A percentile compares a stretch with the other conserved stretches of the same genome.
These are phyloP conservation scores for Nyctanthes arbortristis DNA, from an alignment of 257 asterid genomes.

Conservation along the genomic window DNA sequence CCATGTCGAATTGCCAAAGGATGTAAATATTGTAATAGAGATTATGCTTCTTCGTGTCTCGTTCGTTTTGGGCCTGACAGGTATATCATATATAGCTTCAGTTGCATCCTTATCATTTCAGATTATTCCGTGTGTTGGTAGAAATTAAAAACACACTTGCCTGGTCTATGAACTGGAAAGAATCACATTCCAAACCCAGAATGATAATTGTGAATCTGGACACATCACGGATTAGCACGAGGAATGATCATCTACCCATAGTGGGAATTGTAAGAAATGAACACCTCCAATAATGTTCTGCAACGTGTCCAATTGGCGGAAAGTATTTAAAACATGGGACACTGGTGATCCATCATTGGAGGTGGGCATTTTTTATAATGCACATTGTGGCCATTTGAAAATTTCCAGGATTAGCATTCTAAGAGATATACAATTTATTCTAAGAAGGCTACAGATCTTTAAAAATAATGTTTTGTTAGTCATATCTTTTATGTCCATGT, in stretches of 20 bases:
- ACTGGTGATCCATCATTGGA: too few relatives aligned
- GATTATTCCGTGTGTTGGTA: conserved; percentile 12
- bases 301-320: too few relatives aligned
- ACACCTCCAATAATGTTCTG: too few relatives aligned
- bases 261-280: too few relatives aligned
- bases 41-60: conserved; percentile 92
- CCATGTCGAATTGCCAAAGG: conserved; percentile 99
- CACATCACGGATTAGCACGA: not conserved
- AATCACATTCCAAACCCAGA: not conserved
- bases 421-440: not conserved
- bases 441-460: not conserved
- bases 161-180: conserved; percentile 12
- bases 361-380: too few relatives aligned
- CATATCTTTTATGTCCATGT: not conserved
- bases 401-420: too few relatives aligned
- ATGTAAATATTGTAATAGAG: conserved; percentile 77
- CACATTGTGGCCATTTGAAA: too few relatives aligned
- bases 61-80: conserved; percentile 88
- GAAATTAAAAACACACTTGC: conserved; percentile 2
- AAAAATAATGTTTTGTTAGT: not conserved
- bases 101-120: conserved; percentile 13
- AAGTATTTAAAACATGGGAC: too few relatives aligned
- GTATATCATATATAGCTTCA: conserved; percentile 41
- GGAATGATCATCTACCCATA: too few relatives aligned
- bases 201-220: not conserved